Evolutionary conservation across 2,329 filamentous ascomycete species (phyloP), one percentile per base, ranked within the genome.

Genomic region (Fusarium hostae): DNA sequence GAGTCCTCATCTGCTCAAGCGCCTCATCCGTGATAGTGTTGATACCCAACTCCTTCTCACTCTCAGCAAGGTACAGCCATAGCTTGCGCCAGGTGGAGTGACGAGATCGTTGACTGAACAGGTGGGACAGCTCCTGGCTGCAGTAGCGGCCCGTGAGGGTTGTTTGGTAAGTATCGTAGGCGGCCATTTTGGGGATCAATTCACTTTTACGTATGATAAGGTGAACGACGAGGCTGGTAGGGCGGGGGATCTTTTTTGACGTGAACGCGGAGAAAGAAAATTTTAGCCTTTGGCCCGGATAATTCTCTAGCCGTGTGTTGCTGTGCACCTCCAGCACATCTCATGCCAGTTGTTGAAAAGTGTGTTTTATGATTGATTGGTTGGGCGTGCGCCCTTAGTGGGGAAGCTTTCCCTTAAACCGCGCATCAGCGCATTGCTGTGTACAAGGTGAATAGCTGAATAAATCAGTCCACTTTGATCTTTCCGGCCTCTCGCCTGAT

Each of bases 81-180:
- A 72, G 58, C 59, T 73, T 63, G 9, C 71, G 60, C 72, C 72
- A 74, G 37, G 66, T 72, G 5, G 63, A 71, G 37, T 62, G 48
- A 24, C 72, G 55, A 22, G 69, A 60, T 32, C 63, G 61, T 28
- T 64, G 63, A 18, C 63, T 66, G 60, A 65, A 66, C 24, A 66
- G 60, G n/a, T 66, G 63, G 9, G 60, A 64, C 43, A 66, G 32
- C 60, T 66, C 63, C 50, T 65, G 40, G 39, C 63, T 66, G 63
- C 63, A 66, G 60, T 66, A 66, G 24, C 63, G 50, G 34, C 41
- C 60, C 5, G 63, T 66, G 9, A 66, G 18, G 30, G 63, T 65
- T 24, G 63, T 66, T 22, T 66, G 63, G 37, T 66, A 66, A 12
- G 61, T 64, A 35, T 64, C 61, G 34, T 35, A 66, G 35, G 61